Base-by-base conservation (phyloP, 2,329 filamentous ascomycete species). In the Torrubiellomyces zombiae region DNA sequence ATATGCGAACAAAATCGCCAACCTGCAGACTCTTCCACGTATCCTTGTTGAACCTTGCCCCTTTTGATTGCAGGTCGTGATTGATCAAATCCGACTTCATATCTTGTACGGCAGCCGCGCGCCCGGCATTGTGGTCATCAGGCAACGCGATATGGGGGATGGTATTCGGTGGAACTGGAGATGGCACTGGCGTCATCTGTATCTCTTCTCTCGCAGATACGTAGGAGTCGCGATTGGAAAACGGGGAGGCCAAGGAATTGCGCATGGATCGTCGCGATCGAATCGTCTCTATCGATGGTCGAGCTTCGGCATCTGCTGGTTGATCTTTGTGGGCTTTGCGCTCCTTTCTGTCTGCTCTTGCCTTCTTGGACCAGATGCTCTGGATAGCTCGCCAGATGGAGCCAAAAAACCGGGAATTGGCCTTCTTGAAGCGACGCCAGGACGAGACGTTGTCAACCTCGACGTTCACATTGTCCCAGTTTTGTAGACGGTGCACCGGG, bases 1-100 rank as follows among this genome's bases (percentile, higher is more conserved):
- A 95, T 25, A 98, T 68, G 37, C 91, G 81, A 27, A 98, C 76
- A 51, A 93, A 95, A 50, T 98, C 89, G 23, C 89, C 89, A 7
- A 98, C 89, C 40, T 85, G 75, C 9, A 98, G 65, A 40, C 74
- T 92, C 54, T 98, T 98, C 89, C 89, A 98, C 21, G 72, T 74
- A 43, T 94, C 85, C 39, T 76, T 79, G 50, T 92, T 86, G 54
- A 98, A 98, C 14, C 79, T 68, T 17, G 85, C 81, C 27, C 76
- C 78, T 4, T 68, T 60, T 0, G 65, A 56, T 9, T 69, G 60
- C 31, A 70, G 63, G 23, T 68, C 63, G 16, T 69, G 70, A 43
- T 95, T 80, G 36, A 95, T 66, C 19, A 98, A 47, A 40, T 68
- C 58, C 5, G 56, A 55, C 35, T 65, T 60, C 35, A 62, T 53